These are phyloP conservation scores for Croton setiger DNA, from an alignment of 441 rosid species.

Conservation along the genomic window DNA sequence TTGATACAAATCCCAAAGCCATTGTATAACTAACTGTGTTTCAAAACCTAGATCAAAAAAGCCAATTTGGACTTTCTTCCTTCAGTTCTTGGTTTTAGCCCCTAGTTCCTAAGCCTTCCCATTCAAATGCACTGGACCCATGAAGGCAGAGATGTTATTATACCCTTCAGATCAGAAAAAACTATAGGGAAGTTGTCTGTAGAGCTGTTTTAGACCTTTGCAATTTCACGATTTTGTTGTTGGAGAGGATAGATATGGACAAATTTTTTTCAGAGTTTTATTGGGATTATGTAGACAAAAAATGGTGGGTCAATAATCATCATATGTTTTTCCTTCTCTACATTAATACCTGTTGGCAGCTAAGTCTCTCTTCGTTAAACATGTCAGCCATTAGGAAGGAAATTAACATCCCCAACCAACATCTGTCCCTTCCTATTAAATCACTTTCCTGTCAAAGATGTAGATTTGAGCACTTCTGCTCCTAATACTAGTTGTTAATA, in stretches of 20 bases:
- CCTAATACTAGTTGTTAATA: background rate
- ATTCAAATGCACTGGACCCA: constrained; percentile 9
- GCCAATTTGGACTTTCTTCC: background rate
- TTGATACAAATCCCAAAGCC: constrained; percentile 17
- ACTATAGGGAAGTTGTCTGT: background rate
- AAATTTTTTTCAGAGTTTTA: constrained; percentile 17
- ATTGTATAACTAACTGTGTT: background rate
- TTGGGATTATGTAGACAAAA: constrained; percentile 24
- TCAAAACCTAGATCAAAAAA: background rate
- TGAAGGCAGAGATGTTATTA: background rate
- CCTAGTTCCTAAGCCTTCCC: constrained; percentile 4
- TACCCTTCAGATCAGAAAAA: background rate
- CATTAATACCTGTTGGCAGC: constrained; percentile 18
- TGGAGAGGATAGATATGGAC: constrained; percentile 4
- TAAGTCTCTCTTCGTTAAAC: background rate
- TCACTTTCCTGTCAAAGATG: background rate
- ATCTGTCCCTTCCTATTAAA: constrained; percentile 1
- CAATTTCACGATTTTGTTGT: background rate
- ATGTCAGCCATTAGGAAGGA: background rate
- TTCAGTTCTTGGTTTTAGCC: background rate
- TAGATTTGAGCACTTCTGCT: no score
- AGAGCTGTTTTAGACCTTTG: background rate
- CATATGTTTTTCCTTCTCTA: constrained; percentile 3
- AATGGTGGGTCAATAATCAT: constrained; percentile 25
- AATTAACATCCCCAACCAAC: background rate